Conservation (phyloP, 2,329 filamentous ascomycete genomes). For the Neopestalotiopsis clavispora region DNA sequence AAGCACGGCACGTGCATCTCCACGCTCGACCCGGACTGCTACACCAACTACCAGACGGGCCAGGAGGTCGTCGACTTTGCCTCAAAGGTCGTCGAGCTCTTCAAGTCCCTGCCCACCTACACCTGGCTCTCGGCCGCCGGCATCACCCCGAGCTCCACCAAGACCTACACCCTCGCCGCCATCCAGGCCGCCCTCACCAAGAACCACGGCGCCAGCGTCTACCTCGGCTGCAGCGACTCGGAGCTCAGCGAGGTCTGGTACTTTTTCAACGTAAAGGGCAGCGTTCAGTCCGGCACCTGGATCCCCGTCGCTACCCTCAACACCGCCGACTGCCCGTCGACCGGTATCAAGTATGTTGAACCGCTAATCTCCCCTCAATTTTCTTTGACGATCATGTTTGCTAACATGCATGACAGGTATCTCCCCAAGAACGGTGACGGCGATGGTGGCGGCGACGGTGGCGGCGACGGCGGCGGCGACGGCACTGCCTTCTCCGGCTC, state of each 20-base stretch:
- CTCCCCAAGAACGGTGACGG: constrained; percentile 26
- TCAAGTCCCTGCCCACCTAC: constrained; percentile 70
- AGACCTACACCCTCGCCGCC: constrained; percentile 62
- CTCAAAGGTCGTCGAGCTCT: constrained; percentile 66
- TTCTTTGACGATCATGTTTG: not conserved
- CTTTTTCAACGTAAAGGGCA: constrained; percentile 66
- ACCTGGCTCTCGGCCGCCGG: constrained; percentile 64
- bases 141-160: constrained; percentile 55
- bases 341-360: constrained; percentile 22
- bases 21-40: constrained; percentile 71
- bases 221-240: constrained; percentile 58
- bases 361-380: not conserved
- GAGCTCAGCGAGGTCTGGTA: constrained; percentile 61
- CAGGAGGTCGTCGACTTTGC: constrained; percentile 75
- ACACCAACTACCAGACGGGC: constrained; percentile 60
- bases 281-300: constrained; percentile 65
- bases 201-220: constrained; percentile 57
- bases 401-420: constrained; percentile 20
- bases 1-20: constrained; percentile 76
- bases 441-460: not conserved
- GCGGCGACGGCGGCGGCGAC: not conserved
- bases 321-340: constrained; percentile 18
- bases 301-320: constrained; percentile 9
- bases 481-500: constrained; percentile 49
- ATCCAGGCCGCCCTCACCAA: constrained; percentile 63